A percentile compares a stretch with the other conserved stretches of the same genome.
Conservation (phyloP, 129 eudicot species). For the Heracleum sosnowskyi region DNA sequence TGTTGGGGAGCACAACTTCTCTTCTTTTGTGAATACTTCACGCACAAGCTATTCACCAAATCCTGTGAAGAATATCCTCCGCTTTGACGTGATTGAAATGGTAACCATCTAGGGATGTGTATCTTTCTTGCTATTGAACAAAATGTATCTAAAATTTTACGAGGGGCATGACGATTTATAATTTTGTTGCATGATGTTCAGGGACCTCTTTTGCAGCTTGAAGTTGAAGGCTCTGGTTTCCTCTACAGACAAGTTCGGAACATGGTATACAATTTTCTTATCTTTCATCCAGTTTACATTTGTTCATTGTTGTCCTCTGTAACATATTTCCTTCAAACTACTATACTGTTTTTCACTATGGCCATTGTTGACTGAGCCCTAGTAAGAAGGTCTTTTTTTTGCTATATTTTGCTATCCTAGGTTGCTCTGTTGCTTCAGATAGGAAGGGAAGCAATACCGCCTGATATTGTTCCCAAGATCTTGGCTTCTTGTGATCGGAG, state of each 20-base stretch:
- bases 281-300: background rate
- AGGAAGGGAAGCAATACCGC: slow-evolving; percentile 79
- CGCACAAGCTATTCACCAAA: slow-evolving; percentile 50
- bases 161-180: background rate
- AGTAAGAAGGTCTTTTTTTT: background rate
- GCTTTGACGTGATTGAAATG: slow-evolving; percentile 64
- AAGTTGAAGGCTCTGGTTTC: slow-evolving; percentile 93
- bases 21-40: slow-evolving; percentile 70
- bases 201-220: slow-evolving; percentile 80
- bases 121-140: background rate
- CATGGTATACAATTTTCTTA: slow-evolving; percentile 44
- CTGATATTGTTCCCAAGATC: slow-evolving; percentile 54
- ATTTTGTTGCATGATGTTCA: slow-evolving; percentile 15
- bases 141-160: background rate
- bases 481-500: slow-evolving; percentile 69
- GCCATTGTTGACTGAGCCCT: background rate
- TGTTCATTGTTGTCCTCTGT: background rate
- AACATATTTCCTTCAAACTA: background rate
- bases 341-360: background rate
- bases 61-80: slow-evolving; percentile 65
- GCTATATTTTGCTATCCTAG: slow-evolving; percentile 21
- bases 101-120: slow-evolving; percentile 20
- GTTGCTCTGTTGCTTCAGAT: slow-evolving; percentile 85
- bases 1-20: slow-evolving; percentile 77
- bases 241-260: slow-evolving; percentile 80